These are phyloP conservation scores for Dactylonectria macrodidyma DNA, from an alignment of 2,329 filamentous ascomycete genomes.

Conservation along the genomic window DNA sequence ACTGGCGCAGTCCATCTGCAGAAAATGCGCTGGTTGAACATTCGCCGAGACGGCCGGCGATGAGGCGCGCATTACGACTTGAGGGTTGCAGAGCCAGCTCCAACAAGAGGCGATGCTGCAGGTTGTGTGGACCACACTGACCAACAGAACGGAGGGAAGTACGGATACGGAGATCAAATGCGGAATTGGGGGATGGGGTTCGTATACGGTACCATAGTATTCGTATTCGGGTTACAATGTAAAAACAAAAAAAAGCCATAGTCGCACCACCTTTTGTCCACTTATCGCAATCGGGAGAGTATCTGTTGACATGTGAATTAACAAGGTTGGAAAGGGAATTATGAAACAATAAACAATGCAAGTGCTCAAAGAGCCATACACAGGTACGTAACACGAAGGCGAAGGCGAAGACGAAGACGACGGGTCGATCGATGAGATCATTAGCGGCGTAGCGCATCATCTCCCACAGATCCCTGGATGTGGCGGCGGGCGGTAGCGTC, in stretches of 20 bases:
- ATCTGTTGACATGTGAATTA: slow-evolving; percentile 18
- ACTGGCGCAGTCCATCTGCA: no score
- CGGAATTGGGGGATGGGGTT: slow-evolving; percentile 3
- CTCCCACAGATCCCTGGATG: slow-evolving; percentile 4
- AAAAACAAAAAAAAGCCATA: not conserved
- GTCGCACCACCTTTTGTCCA: not conserved
- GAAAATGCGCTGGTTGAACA: no score
- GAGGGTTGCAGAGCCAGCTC: no score
- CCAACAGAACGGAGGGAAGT: slow-evolving; percentile 22
- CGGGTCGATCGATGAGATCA: slow-evolving; percentile 34
- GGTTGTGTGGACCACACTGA: slow-evolving; percentile 29
- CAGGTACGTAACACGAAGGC: slow-evolving; percentile 11
- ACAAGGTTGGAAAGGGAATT: slow-evolving; percentile 9
- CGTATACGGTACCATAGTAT: slow-evolving; percentile 42
- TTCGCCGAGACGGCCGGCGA: no score
- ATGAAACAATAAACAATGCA: not conserved
- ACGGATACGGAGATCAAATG: not conserved
- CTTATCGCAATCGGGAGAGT: not conserved
- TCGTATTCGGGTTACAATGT: slow-evolving; percentile 29
- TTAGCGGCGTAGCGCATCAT: slow-evolving; percentile 23
- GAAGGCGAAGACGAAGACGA: slow-evolving; percentile 35
- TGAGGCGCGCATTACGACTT: no score
- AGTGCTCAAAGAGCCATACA: not conserved
- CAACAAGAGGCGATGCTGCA: no score
- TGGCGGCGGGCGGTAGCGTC: slow-evolving; percentile 24